Evolutionary conservation across 305 asterid genomes (phyloP), one percentile per base, ranked within the genome.

Genomic region (Solanum chacoense): DNA sequence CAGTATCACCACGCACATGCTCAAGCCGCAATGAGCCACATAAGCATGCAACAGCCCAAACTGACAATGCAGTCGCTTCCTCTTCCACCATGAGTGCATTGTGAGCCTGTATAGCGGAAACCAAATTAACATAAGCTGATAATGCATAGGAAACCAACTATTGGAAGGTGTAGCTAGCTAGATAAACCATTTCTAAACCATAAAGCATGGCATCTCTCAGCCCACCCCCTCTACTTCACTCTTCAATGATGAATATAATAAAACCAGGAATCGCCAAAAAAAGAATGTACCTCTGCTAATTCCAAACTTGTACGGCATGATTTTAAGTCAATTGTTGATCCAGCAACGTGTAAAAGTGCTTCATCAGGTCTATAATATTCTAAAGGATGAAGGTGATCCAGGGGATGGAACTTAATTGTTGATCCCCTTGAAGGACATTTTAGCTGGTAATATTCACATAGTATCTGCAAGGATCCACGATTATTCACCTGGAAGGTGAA

Each of bases 11-110:
- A 92, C 95, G 90, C 91, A 98, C 99, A 92, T 98, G 96, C 91
- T 98, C 99, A 91, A 98, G 95, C 72, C 98, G 95, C 86, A 98
- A 94, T 89, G 99, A 91, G 77, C 99, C 99, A 91, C 99, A 96
- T 85, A 96, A 91, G 95, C 98, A 95, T 85, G 99, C 98, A 93
- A 96, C 89, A 88, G 99, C 94, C 99, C 99, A 96, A 22, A 94
- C 97, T 22, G 99, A 95, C 92, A 98, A 93, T 79, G 99, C 96
- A 92, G 96, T 91, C 83, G 99, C 98, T 92, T 98, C 99, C 94
- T 98, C 99, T 92, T 98, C 99, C 83, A 92, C 99, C 97, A 94
- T 92, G 71, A 98, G 98, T 42, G 96, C 99, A 90, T 89, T 91
- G 80, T 95, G 97, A 85, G 93, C 99, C 99, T 98, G 91, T 42